phyloP scores from a whole-genome alignment of 202 grass and related monocot species.

The Elaeis oleifera region DNA sequence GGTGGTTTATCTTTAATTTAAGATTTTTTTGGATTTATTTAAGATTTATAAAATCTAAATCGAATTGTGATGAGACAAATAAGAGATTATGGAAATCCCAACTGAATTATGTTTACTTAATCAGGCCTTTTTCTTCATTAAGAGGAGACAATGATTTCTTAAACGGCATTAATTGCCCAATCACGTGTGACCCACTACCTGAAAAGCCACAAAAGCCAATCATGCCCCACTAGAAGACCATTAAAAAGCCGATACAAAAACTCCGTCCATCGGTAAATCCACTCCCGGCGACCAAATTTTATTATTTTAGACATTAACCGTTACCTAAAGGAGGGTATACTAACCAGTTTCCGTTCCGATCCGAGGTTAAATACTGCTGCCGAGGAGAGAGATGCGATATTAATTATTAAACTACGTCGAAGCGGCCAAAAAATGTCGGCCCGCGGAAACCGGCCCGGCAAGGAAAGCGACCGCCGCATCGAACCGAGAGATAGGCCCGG shows the following conservation, averaged over 20 bases:
- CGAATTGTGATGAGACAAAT: background rate
- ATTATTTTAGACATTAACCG: too few relatives aligned
- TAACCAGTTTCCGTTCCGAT: background rate
- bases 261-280: too few relatives aligned
- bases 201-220: too few relatives aligned
- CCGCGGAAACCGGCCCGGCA: slow-evolving; percentile 12
- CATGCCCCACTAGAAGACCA: too few relatives aligned
- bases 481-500: too few relatives aligned
- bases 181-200: background rate
- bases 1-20: too few relatives aligned
- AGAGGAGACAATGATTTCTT: background rate
- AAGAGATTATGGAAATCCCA: too few relatives aligned
- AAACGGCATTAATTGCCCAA: background rate
- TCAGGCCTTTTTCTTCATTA: background rate
- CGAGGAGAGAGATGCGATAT: background rate
- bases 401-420: background rate
- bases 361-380: background rate
- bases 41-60: too few relatives aligned
- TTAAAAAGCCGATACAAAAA: too few relatives aligned
- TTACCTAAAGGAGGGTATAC: too few relatives aligned
- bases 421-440: background rate
- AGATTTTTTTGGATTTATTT: too few relatives aligned
- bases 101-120: background rate
- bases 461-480: background rate
- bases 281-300: too few relatives aligned